Conservation (phyloP, 305 asterid species). For the Fraxinus xanthoxyloides region DNA sequence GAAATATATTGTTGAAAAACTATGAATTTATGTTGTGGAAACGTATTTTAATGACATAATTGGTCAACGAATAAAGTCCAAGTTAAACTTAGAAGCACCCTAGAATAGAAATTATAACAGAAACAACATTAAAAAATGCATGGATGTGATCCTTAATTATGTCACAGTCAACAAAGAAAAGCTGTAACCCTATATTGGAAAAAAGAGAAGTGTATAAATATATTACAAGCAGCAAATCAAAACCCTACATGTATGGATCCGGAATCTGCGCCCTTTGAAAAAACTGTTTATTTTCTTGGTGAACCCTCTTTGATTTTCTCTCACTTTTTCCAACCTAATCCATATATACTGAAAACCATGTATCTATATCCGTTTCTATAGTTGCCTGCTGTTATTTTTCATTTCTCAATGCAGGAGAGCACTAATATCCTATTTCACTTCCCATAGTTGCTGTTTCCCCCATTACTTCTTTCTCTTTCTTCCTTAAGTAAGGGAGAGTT, state of each 20-base stretch:
- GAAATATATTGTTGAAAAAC: too few relatives aligned
- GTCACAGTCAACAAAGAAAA: constrained; percentile 3
- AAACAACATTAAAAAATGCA: background rate
- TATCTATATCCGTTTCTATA: background rate
- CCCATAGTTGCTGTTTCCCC: background rate
- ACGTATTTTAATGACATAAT: too few relatives aligned
- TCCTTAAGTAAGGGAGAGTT: background rate
- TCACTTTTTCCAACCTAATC: constrained; percentile 3
- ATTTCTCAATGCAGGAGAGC: background rate
- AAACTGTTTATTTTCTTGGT: constrained; percentile 9
- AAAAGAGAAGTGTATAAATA: background rate
- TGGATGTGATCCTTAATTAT: background rate
- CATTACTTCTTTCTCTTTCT: background rate
- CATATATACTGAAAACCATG: background rate
- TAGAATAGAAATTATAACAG: background rate
- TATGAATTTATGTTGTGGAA: too few relatives aligned
- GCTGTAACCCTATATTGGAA: background rate
- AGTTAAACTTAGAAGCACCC: background rate
- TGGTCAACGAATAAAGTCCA: background rate
- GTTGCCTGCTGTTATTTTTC: background rate
- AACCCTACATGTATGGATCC: constrained; percentile 1
- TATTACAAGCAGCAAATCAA: constrained; percentile 7
- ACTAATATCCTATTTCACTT: background rate
- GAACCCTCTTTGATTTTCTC: constrained; percentile 8
- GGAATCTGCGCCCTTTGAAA: background rate